These are phyloP conservation scores for Pseudocercospora eumusae DNA, from an alignment of 2,329 filamentous ascomycete genomes.

Conservation along the genomic window DNA sequence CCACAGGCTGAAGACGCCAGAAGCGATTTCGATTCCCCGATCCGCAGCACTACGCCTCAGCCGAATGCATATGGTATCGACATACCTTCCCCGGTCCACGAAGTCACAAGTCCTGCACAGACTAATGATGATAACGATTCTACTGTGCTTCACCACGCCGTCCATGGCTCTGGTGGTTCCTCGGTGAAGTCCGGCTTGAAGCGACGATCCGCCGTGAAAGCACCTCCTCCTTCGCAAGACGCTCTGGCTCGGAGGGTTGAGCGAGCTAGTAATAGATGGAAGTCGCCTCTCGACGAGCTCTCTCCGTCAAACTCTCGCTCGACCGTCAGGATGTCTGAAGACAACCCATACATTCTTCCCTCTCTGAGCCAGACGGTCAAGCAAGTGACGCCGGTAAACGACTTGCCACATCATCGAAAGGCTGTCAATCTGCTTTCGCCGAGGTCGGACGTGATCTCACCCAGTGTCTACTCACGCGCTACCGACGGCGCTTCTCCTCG, in stretches of 20 bases:
- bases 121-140: conserved; percentile 9
- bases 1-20: conserved; percentile 9
- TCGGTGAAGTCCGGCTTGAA: conserved; percentile 25
- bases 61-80: conserved; percentile 19
- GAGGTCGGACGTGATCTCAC: conserved; percentile 37
- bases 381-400: conserved; percentile 21
- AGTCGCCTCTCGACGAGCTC: conserved; percentile 43
- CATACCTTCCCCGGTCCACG: conserved; percentile 33
- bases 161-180: conserved; percentile 11
- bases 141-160: conserved; percentile 18
- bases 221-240: conserved; percentile 41
- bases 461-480: conserved; percentile 51
- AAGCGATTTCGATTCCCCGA: conserved; percentile 25
- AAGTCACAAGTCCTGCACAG: conserved; percentile 29
- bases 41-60: conserved; percentile 35
- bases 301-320: conserved; percentile 37
- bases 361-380: conserved; percentile 26
- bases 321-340: conserved; percentile 25
- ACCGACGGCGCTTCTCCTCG: conserved; percentile 44
- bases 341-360: conserved; percentile 39
- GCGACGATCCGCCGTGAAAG: conserved; percentile 28
- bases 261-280: conserved; percentile 47
- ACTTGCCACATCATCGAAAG: conserved; percentile 30
- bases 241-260: conserved; percentile 45
- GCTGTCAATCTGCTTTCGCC: conserved; percentile 4